phyloP scores from a whole-genome alignment of 148 eudicot genomes.

The Rhododendron ferrugineum region DNA sequence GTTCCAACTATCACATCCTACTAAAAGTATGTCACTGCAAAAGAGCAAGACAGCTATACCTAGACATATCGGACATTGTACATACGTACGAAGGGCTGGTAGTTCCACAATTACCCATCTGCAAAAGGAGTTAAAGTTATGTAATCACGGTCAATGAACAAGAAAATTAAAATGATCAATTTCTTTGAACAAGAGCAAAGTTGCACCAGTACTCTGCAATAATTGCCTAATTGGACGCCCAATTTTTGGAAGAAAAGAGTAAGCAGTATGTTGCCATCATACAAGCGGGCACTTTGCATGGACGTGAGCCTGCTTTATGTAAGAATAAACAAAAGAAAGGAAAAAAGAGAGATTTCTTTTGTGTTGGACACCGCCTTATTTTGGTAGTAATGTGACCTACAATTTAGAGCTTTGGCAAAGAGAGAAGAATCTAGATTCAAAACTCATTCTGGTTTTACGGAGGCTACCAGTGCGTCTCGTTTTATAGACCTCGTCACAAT shows the following conservation, averaged over 20 bases:
- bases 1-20: constrained; percentile 3
- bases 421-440: not conserved
- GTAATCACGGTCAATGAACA: not conserved
- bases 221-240: not conserved
- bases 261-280: not conserved
- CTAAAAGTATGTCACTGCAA: not conserved
- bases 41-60: constrained; percentile 17
- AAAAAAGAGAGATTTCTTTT: not conserved
- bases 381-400: not conserved
- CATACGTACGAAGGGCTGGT: constrained; percentile 38
- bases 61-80: constrained; percentile 46
- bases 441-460: not conserved
- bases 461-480: not conserved
- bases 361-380: not conserved
- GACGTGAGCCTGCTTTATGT: not conserved
- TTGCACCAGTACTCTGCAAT: not conserved
- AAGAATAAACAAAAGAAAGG: not conserved
- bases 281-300: not conserved
- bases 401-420: not conserved
- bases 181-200: not conserved
- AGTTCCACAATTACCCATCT: constrained; percentile 37
- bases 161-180: not conserved
- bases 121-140: constrained; percentile 16
- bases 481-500: not conserved
- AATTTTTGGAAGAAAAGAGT: not conserved